These are phyloP conservation scores for Tetratostichococcus sp. DNA, from an alignment of 139 green algal genomes.

Conservation along the genomic window DNA sequence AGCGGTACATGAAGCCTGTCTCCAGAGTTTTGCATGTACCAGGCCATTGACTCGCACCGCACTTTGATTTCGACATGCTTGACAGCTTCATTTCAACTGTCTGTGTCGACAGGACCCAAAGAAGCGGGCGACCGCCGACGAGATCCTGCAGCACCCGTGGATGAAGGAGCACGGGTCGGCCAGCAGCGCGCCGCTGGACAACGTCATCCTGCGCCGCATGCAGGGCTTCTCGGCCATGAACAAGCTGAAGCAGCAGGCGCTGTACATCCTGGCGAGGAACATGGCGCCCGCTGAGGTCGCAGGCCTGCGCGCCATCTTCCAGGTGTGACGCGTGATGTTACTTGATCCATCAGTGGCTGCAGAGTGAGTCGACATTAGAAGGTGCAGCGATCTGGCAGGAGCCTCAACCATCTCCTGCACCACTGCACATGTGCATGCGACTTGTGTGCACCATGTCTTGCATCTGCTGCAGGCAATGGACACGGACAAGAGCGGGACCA, in stretches of 20 bases:
- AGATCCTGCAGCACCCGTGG: slow-evolving; percentile 91
- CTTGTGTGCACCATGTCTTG: no score
- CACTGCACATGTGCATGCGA: no score
- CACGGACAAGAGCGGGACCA: slow-evolving; percentile 82
- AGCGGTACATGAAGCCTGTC: no score
- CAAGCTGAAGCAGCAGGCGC: slow-evolving; percentile 94
- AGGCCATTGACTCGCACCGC: background rate
- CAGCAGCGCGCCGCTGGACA: slow-evolving; percentile 66
- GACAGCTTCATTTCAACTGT: no score
- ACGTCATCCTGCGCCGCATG: slow-evolving; percentile 80
- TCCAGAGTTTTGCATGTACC: background rate
- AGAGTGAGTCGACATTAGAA: no score
- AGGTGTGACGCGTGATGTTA: slow-evolving; percentile 15
- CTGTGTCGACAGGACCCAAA: slow-evolving; percentile 73
- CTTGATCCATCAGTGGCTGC: no score
- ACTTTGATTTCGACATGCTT: no score
- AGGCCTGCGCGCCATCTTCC: slow-evolving; percentile 85
- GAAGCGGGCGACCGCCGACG: slow-evolving; percentile 67
- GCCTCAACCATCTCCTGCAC: no score
- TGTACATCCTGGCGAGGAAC: slow-evolving; percentile 82
- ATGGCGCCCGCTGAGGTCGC: slow-evolving; percentile 88
- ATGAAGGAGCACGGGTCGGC: slow-evolving; percentile 79
- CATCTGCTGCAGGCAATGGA: slow-evolving; percentile 70
- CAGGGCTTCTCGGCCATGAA: slow-evolving; percentile 91
- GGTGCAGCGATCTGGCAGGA: no score